phyloP scores from a whole-genome alignment of 2,329 filamentous ascomycete species.

The Cryphonectria radicalis region DNA sequence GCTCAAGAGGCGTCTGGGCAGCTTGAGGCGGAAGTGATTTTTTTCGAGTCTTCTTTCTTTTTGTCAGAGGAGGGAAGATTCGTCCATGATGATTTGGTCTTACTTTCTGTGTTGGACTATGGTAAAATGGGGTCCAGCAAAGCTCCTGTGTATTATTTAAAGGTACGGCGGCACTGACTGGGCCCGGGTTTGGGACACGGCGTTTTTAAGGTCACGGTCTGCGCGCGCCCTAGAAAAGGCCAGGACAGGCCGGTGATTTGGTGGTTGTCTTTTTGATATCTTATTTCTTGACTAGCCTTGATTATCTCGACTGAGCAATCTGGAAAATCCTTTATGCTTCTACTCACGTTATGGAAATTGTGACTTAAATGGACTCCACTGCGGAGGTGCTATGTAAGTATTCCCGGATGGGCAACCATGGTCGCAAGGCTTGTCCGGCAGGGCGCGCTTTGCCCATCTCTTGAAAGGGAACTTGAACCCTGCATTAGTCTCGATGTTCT shows the following conservation, averaged over 20 bases:
- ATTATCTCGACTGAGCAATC: not conserved
- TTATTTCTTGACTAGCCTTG: not conserved
- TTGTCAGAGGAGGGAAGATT: not conserved
- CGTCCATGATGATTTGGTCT: not conserved
- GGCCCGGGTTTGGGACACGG: not conserved
- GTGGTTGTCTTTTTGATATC: not conserved
- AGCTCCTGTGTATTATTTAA: not conserved
- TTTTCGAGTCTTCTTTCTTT: not conserved
- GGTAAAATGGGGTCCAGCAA: not conserved
- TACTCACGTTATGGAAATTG: not conserved
- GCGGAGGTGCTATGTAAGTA: not conserved
- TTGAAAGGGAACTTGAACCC: not conserved
- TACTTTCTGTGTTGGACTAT: not conserved
- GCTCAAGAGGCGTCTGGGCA: conserved; percentile 58
- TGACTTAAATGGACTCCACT: not conserved
- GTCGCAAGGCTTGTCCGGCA: not conserved
- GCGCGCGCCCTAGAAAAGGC: not conserved
- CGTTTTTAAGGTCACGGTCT: not conserved
- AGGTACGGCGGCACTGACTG: not conserved
- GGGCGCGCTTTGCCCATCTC: not conserved
- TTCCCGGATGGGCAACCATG: not conserved
- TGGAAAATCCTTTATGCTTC: not conserved
- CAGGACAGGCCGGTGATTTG: not conserved
- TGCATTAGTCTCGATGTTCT: not conserved
- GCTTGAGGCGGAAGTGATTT: conserved; percentile 47